A percentile compares a stretch with the other conserved stretches of the same genome.
These are phyloP conservation scores for Blakeslea trispora DNA, from an alignment of 371 early-diverging fungal genomes.

Conservation along the genomic window DNA sequence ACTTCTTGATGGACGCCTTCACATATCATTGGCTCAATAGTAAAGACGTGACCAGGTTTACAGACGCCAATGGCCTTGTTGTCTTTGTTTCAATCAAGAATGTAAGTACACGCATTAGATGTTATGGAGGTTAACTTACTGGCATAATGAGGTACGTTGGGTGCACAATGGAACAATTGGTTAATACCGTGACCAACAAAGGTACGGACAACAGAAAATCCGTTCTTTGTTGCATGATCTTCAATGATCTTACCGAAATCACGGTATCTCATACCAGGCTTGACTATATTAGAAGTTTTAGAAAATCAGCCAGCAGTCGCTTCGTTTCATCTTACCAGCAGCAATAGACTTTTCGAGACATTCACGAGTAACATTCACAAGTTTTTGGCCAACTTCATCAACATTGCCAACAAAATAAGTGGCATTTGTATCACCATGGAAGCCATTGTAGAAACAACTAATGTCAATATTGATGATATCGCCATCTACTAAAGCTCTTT, in stretches of 20 bases:
- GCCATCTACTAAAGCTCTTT: constrained; percentile 82
- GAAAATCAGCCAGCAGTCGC: constrained; percentile 12
- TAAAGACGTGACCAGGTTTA: constrained; percentile 93
- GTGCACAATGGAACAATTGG: constrained; percentile 84
- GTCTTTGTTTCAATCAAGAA: constrained; percentile 31
- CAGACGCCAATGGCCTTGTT: constrained; percentile 94
- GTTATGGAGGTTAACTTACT: constrained; percentile 41
- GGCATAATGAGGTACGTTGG: constrained; percentile 92
- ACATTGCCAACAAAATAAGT: constrained; percentile 88
- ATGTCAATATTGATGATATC: constrained; percentile 95
- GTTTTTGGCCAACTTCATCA: constrained; percentile 67
- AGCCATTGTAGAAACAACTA: constrained; percentile 84
- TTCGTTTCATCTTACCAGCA: constrained; percentile 53
- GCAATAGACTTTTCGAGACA: constrained; percentile 90
- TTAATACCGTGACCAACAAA: constrained; percentile 95
- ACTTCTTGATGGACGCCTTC: constrained; percentile 64
- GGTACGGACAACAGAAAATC: constrained; percentile 90
- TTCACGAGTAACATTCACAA: constrained; percentile 77
- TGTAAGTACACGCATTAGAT: background rate
- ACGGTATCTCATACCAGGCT: constrained; percentile 90
- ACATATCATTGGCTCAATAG: constrained; percentile 97
- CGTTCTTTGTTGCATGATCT: constrained; percentile 76
- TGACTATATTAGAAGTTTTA: constrained; percentile 50
- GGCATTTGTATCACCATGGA: constrained; percentile 90
- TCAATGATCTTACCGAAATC: constrained; percentile 92